A percentile compares a stretch with the other conserved stretches of the same genome.
Evolutionary conservation across 257 asterid species (phyloP).

Genomic region (Haberlea rhodopensis): DNA sequence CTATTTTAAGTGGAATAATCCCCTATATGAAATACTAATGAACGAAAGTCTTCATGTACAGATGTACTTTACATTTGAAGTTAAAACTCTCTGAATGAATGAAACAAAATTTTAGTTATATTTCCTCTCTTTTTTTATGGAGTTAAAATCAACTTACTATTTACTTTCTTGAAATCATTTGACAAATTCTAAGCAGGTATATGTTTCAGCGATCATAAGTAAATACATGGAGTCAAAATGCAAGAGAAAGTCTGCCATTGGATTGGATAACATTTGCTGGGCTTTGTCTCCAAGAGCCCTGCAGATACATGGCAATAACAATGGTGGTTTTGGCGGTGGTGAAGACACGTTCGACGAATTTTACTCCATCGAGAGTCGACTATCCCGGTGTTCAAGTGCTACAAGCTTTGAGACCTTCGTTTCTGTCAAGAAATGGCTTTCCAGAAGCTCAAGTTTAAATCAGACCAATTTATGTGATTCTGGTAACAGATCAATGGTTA

Average conservation of each 20-base stretch:
- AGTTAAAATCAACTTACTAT: not conserved
- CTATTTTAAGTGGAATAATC: no score
- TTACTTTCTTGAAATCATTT: not conserved
- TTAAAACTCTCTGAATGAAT: not conserved
- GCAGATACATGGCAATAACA: constrained; percentile 4
- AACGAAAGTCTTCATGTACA: not conserved
- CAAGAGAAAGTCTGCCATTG: constrained; percentile 36
- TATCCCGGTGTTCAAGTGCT: constrained; percentile 57
- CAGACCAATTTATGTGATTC: constrained; percentile 42
- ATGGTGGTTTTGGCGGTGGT: not conserved
- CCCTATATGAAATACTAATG: no score
- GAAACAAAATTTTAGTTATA: not conserved
- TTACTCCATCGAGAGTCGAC: constrained; percentile 36
- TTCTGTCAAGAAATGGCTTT: constrained; percentile 54
- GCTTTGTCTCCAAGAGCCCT: constrained; percentile 40
- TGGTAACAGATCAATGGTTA: constrained; percentile 34
- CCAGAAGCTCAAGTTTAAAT: constrained; percentile 65
- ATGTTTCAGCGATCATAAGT: constrained; percentile 68
- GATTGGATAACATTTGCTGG: constrained; percentile 42
- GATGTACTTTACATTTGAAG: not conserved
- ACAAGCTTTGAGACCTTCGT: constrained; percentile 45
- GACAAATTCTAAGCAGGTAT: constrained; percentile 43
- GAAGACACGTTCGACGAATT: constrained; percentile 35
- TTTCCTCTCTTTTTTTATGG: not conserved
- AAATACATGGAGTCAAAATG: constrained; percentile 62